Evolutionary conservation across 1,284 basidiomycete genomes (phyloP), one percentile per base, ranked within the genome.

Genomic region (Pseudozyma thailandica): DNA sequence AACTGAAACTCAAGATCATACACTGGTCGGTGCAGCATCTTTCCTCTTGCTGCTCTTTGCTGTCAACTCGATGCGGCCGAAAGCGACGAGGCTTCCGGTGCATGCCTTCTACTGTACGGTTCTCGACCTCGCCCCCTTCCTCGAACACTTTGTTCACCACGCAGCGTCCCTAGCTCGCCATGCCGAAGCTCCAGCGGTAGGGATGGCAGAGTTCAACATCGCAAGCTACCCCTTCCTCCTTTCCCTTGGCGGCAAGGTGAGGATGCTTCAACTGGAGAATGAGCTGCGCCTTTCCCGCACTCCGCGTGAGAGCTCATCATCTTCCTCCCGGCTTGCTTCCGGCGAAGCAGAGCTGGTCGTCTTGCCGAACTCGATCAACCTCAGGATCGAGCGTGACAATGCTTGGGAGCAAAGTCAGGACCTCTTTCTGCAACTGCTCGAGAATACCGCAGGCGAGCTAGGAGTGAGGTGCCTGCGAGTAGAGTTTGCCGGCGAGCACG

Each of bases 231-330:
- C 76, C 1, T 78, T 56, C 21, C 42, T 71, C 10, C 65, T 78
- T 18, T 70, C 55, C 5, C 57, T 75, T 13, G 72, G 71, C 1
- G 71, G 71, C 25, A 78, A 78, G 41, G 62, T 65, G 21, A 55
- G 74, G 4, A 60, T 75, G 16, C 31, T 75, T 6, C 71, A 74
- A 38, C 46, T 75, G 12, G 74, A 75, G 39, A 62, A 72, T 27
- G 62, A 70, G 18, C 33, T 75, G 28, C 63, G 76, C 45, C 38
- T 72, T 0, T 27, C 46, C 16, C 28, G 35, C 2, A 5, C 33
- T 13, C 31, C 43, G 1, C 0, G 38, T 2, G 18, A 21, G 18
- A 41, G 39, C 3, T 43, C 53, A 6, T 13, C 21, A 2, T 23
- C 38, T 12, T 23, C 21, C 1, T 48, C 23, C 12, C 50, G 52